These are phyloP conservation scores for Pseudocercospora fuligena DNA, from an alignment of 2,329 filamentous ascomycete genomes.

Conservation along the genomic window DNA sequence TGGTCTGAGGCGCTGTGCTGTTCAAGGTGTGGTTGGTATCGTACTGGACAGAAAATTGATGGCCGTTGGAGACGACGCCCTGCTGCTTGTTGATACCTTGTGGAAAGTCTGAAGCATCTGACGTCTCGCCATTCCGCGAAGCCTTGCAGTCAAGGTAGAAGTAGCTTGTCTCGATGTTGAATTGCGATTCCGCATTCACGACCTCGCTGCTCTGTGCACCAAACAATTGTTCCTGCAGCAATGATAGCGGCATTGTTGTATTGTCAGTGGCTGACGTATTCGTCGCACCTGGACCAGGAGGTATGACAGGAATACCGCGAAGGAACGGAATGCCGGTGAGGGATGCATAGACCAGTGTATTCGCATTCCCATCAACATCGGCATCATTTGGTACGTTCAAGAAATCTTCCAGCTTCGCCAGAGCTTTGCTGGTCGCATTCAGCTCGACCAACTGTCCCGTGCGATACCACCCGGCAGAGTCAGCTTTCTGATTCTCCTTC, in stretches of 20 bases:
- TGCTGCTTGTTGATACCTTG: conserved; percentile 9
- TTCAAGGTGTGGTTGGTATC: conserved; percentile 20
- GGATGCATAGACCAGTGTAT: conserved; percentile 8
- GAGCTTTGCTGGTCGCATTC: conserved; percentile 14
- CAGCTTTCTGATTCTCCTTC: conserved; percentile 12
- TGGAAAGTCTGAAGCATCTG: neutral
- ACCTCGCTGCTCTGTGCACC: neutral
- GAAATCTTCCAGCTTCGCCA: conserved; percentile 10
- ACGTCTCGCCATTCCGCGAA: neutral
- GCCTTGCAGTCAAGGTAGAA: conserved; percentile 15
- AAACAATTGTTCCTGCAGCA: neutral
- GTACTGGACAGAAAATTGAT: conserved; percentile 15
- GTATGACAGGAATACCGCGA: conserved; percentile 5
- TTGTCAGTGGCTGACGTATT: conserved; percentile 1
- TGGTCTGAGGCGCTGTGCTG: conserved; percentile 12
- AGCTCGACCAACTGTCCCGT: conserved; percentile 9
- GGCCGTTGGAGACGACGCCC: conserved; percentile 16
- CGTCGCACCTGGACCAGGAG: conserved; percentile 2
- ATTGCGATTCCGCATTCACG: conserved; percentile 13
- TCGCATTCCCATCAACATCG: conserved; percentile 5
- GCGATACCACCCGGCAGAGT: conserved; percentile 21
- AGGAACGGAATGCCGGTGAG: conserved; percentile 16
- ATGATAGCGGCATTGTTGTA: neutral
- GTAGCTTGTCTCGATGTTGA: conserved; percentile 23
- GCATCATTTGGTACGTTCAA: conserved; percentile 13